Conservation (phyloP, 2,329 filamentous ascomycete genomes). For the Cercospora janseana region DNA sequence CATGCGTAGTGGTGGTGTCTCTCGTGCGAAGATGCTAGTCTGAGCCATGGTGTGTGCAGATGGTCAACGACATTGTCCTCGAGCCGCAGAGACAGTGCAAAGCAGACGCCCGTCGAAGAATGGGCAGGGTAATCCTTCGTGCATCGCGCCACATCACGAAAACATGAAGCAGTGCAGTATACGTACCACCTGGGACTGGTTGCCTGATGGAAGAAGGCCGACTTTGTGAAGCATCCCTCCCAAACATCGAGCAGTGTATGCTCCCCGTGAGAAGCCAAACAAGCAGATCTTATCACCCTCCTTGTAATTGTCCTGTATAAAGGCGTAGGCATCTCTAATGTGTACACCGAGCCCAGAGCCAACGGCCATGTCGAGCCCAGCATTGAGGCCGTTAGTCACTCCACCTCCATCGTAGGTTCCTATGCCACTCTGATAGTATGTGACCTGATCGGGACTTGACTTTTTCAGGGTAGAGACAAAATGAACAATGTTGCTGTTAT, state of each 20-base stretch:
- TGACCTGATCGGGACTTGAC: conserved; percentile 40
- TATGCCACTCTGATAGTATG: conserved; percentile 49
- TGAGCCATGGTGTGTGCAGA: no score
- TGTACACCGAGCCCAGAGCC: conserved; percentile 44
- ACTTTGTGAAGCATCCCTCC: conserved; percentile 48
- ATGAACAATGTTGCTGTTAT: conserved; percentile 49
- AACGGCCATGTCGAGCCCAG: conserved; percentile 46
- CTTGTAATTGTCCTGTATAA: conserved; percentile 38
- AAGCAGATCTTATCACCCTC: conserved; percentile 25
- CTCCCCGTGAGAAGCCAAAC: conserved; percentile 29
- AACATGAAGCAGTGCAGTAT: no score
- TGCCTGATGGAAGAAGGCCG: conserved; percentile 39
- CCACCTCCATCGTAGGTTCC: conserved; percentile 47
- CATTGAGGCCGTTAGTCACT: conserved; percentile 41
- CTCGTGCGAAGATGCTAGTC: no score
- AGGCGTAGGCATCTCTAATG: conserved; percentile 45
- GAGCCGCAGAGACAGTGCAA: no score
- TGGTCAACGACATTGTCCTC: no score
- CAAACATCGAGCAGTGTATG: conserved; percentile 53
- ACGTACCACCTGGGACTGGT: conserved; percentile 37
- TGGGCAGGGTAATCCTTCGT: no score
- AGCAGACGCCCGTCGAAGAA: no score
- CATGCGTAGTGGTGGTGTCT: no score
- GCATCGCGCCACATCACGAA: no score
- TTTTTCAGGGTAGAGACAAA: conserved; percentile 48